A percentile compares a stretch with the other conserved stretches of the same genome.
phyloP scores from a whole-genome alignment of 306 rosid species.

The Pyrus pyrifolia region DNA sequence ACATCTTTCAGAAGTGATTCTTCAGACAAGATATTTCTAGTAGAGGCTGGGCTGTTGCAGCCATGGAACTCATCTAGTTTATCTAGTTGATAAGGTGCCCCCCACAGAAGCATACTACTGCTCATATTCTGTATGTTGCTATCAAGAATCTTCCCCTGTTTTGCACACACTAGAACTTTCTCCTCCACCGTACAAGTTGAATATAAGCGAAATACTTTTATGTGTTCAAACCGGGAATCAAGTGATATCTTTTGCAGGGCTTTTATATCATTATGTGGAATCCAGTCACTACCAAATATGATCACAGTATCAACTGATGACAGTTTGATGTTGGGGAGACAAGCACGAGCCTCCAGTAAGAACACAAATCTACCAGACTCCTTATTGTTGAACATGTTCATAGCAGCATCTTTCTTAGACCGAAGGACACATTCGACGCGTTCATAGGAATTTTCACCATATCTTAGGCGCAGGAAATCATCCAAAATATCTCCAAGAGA shows the following conservation, averaged over 20 bases:
- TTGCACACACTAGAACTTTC: conserved; percentile 61
- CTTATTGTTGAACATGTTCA: conserved; percentile 61
- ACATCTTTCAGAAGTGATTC: conserved; percentile 34
- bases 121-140: conserved; percentile 28
- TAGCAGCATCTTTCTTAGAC: conserved; percentile 51
- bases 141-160: conserved; percentile 60
- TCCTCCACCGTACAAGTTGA: conserved; percentile 78
- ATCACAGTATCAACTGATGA: conserved; percentile 63
- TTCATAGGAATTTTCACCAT: conserved; percentile 70
- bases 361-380: conserved; percentile 64
- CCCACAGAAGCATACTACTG: conserved; percentile 70
- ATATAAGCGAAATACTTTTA: conserved; percentile 75
- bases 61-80: conserved; percentile 50
- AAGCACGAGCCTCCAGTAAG: conserved; percentile 72
- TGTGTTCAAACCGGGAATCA: conserved; percentile 50
- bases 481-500: conserved; percentile 76
- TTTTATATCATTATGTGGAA: conserved; percentile 66
- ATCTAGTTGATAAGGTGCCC: conserved; percentile 59
- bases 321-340: conserved; percentile 55
- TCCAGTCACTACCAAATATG: conserved; percentile 87
- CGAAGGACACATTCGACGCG: conserved; percentile 41
- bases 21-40: conserved; percentile 18
- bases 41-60: conserved; percentile 19
- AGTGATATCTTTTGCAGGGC: conserved; percentile 73
- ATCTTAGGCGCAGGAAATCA: conserved; percentile 59